Conservation (phyloP, 1,139 yeast species). For the Nematodospora anomalae region DNA sequence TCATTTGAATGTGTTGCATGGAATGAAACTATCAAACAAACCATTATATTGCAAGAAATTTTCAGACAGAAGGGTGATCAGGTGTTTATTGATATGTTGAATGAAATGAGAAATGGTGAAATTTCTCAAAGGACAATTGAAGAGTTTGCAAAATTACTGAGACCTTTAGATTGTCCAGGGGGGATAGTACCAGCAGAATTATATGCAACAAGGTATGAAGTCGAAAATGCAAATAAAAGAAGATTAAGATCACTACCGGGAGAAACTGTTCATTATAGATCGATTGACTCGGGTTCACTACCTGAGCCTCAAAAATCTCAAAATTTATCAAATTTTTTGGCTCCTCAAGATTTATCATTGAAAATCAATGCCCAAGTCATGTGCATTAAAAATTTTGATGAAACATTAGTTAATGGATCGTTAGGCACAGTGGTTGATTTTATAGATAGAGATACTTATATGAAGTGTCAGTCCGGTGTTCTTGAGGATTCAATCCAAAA, state of each 20-base stretch:
- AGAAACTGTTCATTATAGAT: conserved; percentile 43
- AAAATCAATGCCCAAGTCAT: conserved; percentile 92
- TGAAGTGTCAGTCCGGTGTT: conserved; percentile 19
- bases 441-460: conserved; percentile 37
- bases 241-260: conserved; percentile 57
- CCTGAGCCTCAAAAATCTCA: conserved; percentile 44
- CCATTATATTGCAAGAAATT: conserved; percentile 75
- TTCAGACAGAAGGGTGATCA: conserved; percentile 87
- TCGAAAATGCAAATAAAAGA: conserved; percentile 68
- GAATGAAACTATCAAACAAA: conserved; percentile 61
- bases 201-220: conserved; percentile 82
- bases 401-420: conserved; percentile 86
- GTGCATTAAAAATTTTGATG: conserved; percentile 91
- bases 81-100: conserved; percentile 77
- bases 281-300: conserved; percentile 65
- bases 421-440: conserved; percentile 70
- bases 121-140: conserved; percentile 54
- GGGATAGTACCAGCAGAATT: conserved; percentile 87
- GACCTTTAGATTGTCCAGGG: conserved; percentile 59
- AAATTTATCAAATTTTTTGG: conserved; percentile 65
- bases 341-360: conserved; percentile 60
- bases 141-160: conserved; percentile 54
- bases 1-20: conserved; percentile 81
- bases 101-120: conserved; percentile 78
- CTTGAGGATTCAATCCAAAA: conserved; percentile 7